Evolutionary conservation across 2,329 filamentous ascomycete genomes (phyloP), one percentile per base, ranked within the genome.

Genomic region (Zymoseptoria ardabiliae): DNA sequence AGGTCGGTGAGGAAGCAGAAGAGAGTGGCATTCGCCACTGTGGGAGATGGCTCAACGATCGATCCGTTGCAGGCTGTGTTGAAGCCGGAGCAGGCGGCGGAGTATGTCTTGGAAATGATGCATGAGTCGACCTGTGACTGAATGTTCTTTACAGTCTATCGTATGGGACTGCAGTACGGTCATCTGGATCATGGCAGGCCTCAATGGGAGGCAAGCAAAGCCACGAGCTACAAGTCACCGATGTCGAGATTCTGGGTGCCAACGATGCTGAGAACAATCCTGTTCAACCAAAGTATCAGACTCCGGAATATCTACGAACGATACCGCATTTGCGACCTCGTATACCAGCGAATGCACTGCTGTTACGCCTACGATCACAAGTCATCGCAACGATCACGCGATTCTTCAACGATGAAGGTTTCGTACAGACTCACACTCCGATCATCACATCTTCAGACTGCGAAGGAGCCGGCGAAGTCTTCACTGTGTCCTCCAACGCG

Each of bases 401-500:
- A 53, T 93, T 91, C 75, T 97, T 97, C 75, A 81, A 82, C 53
- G 76, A 79, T 23, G 81, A 85, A 60, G 81, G 85, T 58, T 93
- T 90, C 69, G 82, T 90, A 60, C 89, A 97, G 75, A 90, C 90
- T 7, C 93, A 97, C 67, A 90, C 94, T 3, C 94, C 94, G 4
- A 86, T 97, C 69, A 90, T 99, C 69, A 97, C 94, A 1, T 97
- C 93, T 0, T 96, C 93, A 0, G 94, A 99, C 70, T 99, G 94
- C 70, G 94, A 99, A 77, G 94, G 94, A 3, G 94, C 92, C 1
- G 94, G 94, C 0, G 92, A 97, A 72, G 93, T 95, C 19, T 99
- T 99, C 70, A 85, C 85, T 9, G 78, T 97, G 45, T 69, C 70
- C 2, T 68, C 70, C 2, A 68, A 68, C 50, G 64, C 61, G 3